Evolutionary conservation across 1,139 yeast genomes (phyloP).

Genomic region (Suhomyces yuchorum): DNA sequence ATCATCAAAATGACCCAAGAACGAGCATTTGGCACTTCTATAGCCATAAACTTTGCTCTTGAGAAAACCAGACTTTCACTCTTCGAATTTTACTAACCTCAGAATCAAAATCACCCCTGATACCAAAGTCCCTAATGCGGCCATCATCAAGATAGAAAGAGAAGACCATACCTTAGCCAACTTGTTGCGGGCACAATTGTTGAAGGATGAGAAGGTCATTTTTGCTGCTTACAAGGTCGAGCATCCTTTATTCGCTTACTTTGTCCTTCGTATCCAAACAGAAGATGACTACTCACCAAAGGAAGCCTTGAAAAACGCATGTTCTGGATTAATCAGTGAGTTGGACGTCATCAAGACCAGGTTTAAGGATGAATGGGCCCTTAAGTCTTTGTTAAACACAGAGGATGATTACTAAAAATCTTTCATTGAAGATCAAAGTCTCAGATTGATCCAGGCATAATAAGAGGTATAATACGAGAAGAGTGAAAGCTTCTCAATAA

Average conservation of each 20-base stretch:
- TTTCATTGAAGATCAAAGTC: no score
- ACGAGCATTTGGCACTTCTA: not conserved
- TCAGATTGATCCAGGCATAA: not conserved
- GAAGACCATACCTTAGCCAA: conserved; percentile 98
- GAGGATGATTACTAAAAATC: conserved; percentile 45
- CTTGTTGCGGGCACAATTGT: conserved; percentile 79
- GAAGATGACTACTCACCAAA: conserved; percentile 92
- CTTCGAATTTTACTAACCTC: conserved; percentile 19
- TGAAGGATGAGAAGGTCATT: conserved; percentile 81
- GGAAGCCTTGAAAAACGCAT: conserved; percentile 88
- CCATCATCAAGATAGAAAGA: conserved; percentile 87
- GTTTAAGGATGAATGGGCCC: conserved; percentile 90
- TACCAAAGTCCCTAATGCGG: conserved; percentile 93
- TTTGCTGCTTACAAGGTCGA: conserved; percentile 98
- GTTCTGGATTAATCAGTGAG: conserved; percentile 79
- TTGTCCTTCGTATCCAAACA: conserved; percentile 90
- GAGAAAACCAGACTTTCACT: not conserved
- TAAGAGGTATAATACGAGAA: not conserved
- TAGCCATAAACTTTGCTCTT: not conserved
- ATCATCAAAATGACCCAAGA: not conserved
- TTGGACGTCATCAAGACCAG: conserved; percentile 71
- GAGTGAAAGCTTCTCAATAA: not conserved
- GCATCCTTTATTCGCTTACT: conserved; percentile 95
- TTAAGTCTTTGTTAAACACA: conserved; percentile 69
- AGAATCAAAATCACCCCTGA: conserved; percentile 88